Conservation (phyloP, 305 asterid genomes). For the Plantago coronopus region DNA sequence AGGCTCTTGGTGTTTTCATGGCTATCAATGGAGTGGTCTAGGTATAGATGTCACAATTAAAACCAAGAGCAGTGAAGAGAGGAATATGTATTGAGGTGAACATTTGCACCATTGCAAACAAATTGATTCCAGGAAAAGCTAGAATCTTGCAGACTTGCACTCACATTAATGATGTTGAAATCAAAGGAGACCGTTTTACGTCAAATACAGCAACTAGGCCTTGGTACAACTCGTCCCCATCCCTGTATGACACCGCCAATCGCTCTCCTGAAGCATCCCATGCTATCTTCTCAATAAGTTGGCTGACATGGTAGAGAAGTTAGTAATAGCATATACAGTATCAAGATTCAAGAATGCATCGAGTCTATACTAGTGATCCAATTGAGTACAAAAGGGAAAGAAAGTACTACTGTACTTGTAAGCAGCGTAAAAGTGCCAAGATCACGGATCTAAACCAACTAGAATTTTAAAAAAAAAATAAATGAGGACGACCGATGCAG, state of each 20-base stretch:
- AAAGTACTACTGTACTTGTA: too few species aligned
- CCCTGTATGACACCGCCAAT: slow-evolving; percentile 73
- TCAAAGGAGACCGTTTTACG: slow-evolving; percentile 77
- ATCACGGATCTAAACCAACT: too few species aligned
- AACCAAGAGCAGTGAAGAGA: background rate
- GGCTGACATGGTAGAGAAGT: slow-evolving; percentile 36
- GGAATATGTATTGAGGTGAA: background rate
- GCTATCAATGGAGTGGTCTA: background rate
- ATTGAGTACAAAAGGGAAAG: too few species aligned
- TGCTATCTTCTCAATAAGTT: slow-evolving; percentile 77
- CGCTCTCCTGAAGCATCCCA: slow-evolving; percentile 99
- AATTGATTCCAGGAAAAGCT: background rate
- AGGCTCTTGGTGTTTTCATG: too few species aligned
- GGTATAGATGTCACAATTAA: background rate
- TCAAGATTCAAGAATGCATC: too few species aligned
- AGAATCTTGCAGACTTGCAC: slow-evolving; percentile 30
- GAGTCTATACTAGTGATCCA: too few species aligned
- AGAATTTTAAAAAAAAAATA: too few species aligned
- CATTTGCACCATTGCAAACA: background rate
- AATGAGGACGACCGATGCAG: too few species aligned
- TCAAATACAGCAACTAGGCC: slow-evolving; percentile 87
- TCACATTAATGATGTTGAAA: slow-evolving; percentile 83
- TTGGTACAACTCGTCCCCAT: slow-evolving; percentile 72
- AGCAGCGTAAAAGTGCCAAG: too few species aligned
- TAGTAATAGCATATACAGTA: slow-evolving; percentile 6